phyloP scores from a whole-genome alignment of 768 basidiomycete species.

The Lactifluus echinatus region DNA sequence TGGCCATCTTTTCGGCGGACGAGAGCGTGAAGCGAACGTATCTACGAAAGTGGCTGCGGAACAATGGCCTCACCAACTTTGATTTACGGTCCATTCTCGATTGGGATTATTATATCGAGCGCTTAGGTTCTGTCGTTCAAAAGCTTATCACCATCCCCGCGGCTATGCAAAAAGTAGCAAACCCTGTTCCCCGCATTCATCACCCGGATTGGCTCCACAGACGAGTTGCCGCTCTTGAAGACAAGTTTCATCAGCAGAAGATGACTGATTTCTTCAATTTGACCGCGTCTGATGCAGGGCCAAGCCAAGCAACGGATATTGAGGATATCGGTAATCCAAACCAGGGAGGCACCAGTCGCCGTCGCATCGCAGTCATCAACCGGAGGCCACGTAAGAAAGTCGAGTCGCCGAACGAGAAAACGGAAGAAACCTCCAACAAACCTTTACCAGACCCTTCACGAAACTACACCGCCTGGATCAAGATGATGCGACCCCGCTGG shows the following conservation, averaged over 20 bases:
- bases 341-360: constrained; percentile 24
- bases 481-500: constrained; percentile 73
- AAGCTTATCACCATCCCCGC: constrained; percentile 99
- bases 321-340: constrained; percentile 43
- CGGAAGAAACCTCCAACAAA: constrained; percentile 19
- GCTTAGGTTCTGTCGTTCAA: constrained; percentile 95
- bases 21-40: constrained; percentile 83
- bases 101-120: constrained; percentile 98
- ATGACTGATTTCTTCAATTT: constrained; percentile 86
- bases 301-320: constrained; percentile 35
- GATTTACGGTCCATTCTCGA: constrained; percentile 92
- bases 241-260: constrained; percentile 98
- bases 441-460: constrained; percentile 54
- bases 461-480: constrained; percentile 72
- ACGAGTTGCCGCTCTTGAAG: constrained; percentile 78
- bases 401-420: constrained; percentile 36
- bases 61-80: constrained; percentile 77
- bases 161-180: constrained; percentile 93
- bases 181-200: constrained; percentile 90
- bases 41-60: constrained; percentile 94
- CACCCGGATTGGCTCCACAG: constrained; percentile 98
- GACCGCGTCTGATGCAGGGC: constrained; percentile 27
- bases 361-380: constrained; percentile 46
- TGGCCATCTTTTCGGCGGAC: constrained; percentile 97
- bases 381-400: constrained; percentile 37